Evolutionary conservation across 1,139 yeast genomes (phyloP), one percentile per base, ranked within the genome.

Genomic region (Debaryomyces fabryi): DNA sequence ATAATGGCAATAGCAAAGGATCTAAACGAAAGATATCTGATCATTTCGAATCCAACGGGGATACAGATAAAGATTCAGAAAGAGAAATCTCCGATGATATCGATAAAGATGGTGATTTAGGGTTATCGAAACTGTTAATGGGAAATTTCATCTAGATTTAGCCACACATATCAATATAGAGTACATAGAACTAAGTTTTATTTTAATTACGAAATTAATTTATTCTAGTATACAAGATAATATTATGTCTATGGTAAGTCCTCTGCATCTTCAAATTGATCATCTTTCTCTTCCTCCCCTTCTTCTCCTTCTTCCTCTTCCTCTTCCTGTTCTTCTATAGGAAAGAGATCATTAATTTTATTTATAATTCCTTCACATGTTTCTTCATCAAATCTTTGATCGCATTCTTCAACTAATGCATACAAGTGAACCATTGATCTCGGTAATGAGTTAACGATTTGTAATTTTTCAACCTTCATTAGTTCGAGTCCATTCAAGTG

Each of bases 321-420:
- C 2, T 56, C 74, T 10, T 62, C 74, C 16, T 58, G 67, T 21
- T 69, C 74, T 12, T 62, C 68, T 3, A 61, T 49, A 0, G 88
- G 88, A 59, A 83, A 80, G 48, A 79, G 64, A 39, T 69, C 42
- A 25, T 69, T 60, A 25, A 87, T 74, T 50, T 81, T 74, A 2
- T 65, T 76, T 15, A 88, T 53, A 2, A 90, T 78, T 2, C 70
- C 69, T 44, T 81, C 79, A 48, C 87, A 76, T 49, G 82, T 78
- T 1, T 81, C 86, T 50, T 85, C 88, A 18, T 74, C 68, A 58
- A 90, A 86, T 55, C 98, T 74, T 55, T 81, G 85, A 57, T 92
- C 98, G 65, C 97, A 92, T 64, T 93, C 98, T 61, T 93, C 99
- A 3, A 93, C 84, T 38, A 92, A 72, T 0, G 93, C 77, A 64